A percentile compares a stretch with the other conserved stretches of the same genome.
These are phyloP conservation scores for Marasmius sp. DNA, from an alignment of 1,284 basidiomycete species.

Conservation along the genomic window DNA sequence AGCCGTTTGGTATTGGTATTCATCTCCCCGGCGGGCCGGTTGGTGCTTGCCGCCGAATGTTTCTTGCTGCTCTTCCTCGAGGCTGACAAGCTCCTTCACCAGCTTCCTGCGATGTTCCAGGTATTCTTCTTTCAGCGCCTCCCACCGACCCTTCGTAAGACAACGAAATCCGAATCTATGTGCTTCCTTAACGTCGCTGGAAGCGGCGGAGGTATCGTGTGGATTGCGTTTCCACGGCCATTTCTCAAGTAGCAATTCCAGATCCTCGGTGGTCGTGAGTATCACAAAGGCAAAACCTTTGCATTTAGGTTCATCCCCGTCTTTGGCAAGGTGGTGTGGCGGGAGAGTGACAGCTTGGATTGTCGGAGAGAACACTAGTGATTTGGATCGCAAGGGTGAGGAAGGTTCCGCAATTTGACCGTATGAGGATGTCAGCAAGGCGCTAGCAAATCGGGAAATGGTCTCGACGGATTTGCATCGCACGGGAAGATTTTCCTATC, in stretches of 20 bases:
- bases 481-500: conserved; percentile 69
- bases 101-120: neutral
- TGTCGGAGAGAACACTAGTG: conserved; percentile 6
- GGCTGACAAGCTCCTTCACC: conserved; percentile 4
- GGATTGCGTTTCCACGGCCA: conserved; percentile 59
- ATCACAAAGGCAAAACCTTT: conserved; percentile 75
- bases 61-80: neutral
- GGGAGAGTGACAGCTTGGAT: conserved; percentile 59
- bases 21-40: neutral
- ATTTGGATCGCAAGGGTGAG: neutral
- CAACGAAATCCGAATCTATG: conserved; percentile 57
- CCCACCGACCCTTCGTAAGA: conserved; percentile 59
- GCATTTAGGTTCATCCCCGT: conserved; percentile 49
- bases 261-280: conserved; percentile 39
- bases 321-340: conserved; percentile 59
- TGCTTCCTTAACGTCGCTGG: conserved; percentile 37
- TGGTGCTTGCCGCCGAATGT: neutral
- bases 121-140: conserved; percentile 25
- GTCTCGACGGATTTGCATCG: conserved; percentile 46
- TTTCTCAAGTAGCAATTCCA: conserved; percentile 37
- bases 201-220: neutral
- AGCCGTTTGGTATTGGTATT: neutral
- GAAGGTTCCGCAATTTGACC: conserved; percentile 9
- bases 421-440: conserved; percentile 33
- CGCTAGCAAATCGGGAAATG: conserved; percentile 44